Conservation (phyloP, 495 filamentous ascomycete genomes). For the Aspergillus carlsbadensis region DNA sequence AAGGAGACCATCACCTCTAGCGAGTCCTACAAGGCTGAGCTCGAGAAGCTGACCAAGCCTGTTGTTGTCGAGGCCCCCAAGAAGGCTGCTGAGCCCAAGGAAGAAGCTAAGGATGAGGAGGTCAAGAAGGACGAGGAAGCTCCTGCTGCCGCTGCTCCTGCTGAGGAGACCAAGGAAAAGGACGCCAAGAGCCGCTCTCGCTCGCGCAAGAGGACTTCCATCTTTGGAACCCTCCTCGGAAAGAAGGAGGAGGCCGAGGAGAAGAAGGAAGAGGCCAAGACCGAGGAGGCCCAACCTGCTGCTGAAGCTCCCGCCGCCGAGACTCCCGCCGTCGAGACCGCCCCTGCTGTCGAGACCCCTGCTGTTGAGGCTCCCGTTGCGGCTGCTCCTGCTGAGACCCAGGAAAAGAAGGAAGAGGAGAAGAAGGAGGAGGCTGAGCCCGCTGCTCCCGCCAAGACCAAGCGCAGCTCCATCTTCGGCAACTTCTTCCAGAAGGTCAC, state of each 20-base stretch:
- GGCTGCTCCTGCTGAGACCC: conserved; percentile 24
- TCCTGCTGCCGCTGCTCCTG: conserved; percentile 32
- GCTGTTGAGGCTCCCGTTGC: conserved; percentile 22
- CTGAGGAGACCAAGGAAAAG: conserved; percentile 47
- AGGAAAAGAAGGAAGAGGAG: conserved; percentile 35
- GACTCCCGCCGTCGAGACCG: conserved; percentile 22
- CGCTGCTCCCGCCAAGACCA: conserved; percentile 33
- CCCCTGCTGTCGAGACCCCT: conserved; percentile 28
- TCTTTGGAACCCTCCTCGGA: conserved; percentile 73
- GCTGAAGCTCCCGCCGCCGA: conserved; percentile 30
- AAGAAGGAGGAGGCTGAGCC: conserved; percentile 37
- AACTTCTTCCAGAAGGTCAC: conserved; percentile 56
- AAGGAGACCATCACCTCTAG: conserved; percentile 65
- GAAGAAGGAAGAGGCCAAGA: conserved; percentile 50
- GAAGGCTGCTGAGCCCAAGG: conserved; percentile 50
- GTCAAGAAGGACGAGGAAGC: conserved; percentile 47
- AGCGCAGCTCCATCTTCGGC: conserved; percentile 53
- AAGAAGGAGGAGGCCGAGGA: conserved; percentile 73
- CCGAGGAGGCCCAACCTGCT: conserved; percentile 37
- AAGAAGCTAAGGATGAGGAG: conserved; percentile 29
- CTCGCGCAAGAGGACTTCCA: conserved; percentile 80
- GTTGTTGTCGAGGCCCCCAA: conserved; percentile 42
- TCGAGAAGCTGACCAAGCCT: conserved; percentile 68
- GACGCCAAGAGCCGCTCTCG: conserved; percentile 68
- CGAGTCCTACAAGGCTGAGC: conserved; percentile 75